Conservation (phyloP, 1,284 basidiomycete genomes). For the Ceratobasidium papillatum region DNA sequence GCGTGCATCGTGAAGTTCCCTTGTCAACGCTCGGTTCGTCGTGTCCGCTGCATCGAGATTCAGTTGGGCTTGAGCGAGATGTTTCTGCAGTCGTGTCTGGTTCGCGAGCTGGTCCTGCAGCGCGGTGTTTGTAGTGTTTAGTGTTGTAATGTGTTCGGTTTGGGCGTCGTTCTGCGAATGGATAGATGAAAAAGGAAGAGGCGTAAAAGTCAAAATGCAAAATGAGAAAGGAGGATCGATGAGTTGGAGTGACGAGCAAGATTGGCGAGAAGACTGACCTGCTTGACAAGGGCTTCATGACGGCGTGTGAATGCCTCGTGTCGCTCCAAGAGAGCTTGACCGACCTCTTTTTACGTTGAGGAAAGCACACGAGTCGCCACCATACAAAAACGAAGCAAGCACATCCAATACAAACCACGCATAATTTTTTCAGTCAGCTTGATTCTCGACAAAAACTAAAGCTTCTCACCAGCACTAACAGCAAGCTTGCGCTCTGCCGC, state of each 20-base stretch:
- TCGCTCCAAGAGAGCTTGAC: conserved; percentile 85
- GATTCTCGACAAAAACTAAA: not conserved
- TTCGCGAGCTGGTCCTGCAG: conserved; percentile 28
- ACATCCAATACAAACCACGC: not conserved
- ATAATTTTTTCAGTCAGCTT: not conserved
- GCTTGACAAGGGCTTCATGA: conserved; percentile 62
- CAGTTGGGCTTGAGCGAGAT: conserved; percentile 78
- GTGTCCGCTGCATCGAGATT: conserved; percentile 85
- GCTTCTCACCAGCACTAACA: conserved; percentile 78
- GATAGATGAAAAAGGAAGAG: not conserved
- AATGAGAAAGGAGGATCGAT: not conserved
- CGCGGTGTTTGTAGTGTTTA: conserved; percentile 39
- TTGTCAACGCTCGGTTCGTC: conserved; percentile 75
- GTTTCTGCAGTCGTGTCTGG: conserved; percentile 59
- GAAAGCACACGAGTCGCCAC: conserved; percentile 6
- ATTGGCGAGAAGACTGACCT: conserved; percentile 24
- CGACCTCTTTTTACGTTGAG: conserved; percentile 71
- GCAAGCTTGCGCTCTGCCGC: conserved; percentile 71
- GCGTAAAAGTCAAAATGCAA: conserved; percentile 5
- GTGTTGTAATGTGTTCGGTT: conserved; percentile 39
- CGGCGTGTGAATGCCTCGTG: conserved; percentile 86
- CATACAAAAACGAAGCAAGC: conserved; percentile 16
- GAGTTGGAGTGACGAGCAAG: not conserved
- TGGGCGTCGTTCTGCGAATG: conserved; percentile 35
- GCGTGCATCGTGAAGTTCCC: conserved; percentile 82